phyloP scores from a whole-genome alignment of 176 grass and related monocot species.

The Microstegium vimineum region DNA sequence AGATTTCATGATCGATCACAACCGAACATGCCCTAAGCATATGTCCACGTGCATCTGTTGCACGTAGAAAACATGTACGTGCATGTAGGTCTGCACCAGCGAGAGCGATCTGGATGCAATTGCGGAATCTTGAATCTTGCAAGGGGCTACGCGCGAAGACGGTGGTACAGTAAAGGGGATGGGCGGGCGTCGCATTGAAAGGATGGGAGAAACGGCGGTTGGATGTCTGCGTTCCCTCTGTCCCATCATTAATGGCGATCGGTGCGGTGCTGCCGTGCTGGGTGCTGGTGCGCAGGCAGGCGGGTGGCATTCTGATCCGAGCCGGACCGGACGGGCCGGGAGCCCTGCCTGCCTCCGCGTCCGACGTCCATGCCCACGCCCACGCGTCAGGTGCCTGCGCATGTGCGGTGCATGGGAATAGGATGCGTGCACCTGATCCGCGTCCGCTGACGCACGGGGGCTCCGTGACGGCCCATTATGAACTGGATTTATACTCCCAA shows the following conservation, averaged over 20 bases:
- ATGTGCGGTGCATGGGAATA: neutral
- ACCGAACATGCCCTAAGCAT: too few species aligned
- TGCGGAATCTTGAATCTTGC: neutral
- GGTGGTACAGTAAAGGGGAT: rapidly evolving
- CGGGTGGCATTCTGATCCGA: neutral
- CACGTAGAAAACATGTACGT: too few species aligned
- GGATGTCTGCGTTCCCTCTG: neutral
- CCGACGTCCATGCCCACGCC: neutral
- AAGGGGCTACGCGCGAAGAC: neutral
- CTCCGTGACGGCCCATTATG: neutral
- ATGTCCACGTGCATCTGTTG: too few species aligned
- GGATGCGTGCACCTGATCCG: neutral
- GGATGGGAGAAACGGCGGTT: neutral
- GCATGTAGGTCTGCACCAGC: too few species aligned
- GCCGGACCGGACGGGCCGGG: neutral
- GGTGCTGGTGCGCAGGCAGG: neutral
- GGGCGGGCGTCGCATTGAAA: neutral
- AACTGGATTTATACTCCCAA: neutral
- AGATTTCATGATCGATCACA: too few species aligned
- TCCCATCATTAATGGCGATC: slow-evolving; percentile 16
- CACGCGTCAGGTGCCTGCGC: too few species aligned
- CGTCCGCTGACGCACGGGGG: neutral
- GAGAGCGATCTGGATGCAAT: neutral
- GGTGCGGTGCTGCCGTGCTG: neutral
- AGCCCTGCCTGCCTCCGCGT: too few species aligned